phyloP scores from a whole-genome alignment of 1,284 basidiomycete species.

The Athelia psychrophila region DNA sequence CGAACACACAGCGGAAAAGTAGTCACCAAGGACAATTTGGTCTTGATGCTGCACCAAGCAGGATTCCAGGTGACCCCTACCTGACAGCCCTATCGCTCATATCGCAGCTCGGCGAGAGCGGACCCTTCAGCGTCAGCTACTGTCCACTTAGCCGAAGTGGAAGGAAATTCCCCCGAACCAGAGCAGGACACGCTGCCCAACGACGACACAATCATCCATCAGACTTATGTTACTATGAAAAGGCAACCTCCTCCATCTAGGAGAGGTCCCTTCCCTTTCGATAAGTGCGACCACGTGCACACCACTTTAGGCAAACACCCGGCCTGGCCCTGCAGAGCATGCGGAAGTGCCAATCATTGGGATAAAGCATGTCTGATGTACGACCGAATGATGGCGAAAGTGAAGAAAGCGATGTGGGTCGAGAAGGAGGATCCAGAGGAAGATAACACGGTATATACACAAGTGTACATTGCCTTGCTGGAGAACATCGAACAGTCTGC shows the following conservation, averaged over 20 bases:
- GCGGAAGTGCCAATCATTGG: not conserved
- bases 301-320: not conserved
- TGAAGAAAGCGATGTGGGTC: not conserved
- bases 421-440: not conserved
- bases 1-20: not conserved
- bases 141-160: too few relatives aligned
- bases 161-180: too few relatives aligned
- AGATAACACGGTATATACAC: not conserved
- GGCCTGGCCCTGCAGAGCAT: not conserved
- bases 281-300: not conserved
- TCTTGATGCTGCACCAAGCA: not conserved
- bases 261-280: not conserved
- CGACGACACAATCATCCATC: not conserved
- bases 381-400: not conserved
- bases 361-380: not conserved
- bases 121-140: too few relatives aligned
- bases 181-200: not conserved
- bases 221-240: not conserved
- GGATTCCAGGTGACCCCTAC: not conserved
- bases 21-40: not conserved
- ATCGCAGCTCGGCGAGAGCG: too few relatives aligned
- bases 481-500: not conserved
- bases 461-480: not conserved
- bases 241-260: not conserved
- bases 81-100: too few relatives aligned